A percentile compares a stretch with the other conserved stretches of the same genome.
These are phyloP conservation scores for Karstenula rhodostoma DNA, from an alignment of 2,329 filamentous ascomycete genomes.

Conservation along the genomic window DNA sequence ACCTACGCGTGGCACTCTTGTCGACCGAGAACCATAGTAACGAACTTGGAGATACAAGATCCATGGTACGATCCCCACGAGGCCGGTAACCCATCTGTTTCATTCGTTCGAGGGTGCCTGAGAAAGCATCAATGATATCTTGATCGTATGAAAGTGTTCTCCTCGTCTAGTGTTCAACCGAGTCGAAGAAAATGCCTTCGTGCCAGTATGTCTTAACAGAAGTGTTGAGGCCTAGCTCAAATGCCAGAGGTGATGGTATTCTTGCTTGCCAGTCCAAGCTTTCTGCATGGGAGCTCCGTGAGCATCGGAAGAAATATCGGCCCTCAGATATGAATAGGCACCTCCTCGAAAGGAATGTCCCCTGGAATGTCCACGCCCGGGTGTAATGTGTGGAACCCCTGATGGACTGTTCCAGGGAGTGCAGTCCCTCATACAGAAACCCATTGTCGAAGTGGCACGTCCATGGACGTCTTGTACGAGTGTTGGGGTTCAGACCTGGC, in stretches of 20 bases:
- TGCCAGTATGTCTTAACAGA: not conserved
- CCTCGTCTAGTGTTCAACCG: not conserved
- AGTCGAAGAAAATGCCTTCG: not conserved
- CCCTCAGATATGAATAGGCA: slow-evolving; percentile 4
- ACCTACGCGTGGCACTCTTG: not conserved
- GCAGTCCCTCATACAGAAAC: not conserved
- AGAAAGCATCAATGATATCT: slow-evolving; percentile 4
- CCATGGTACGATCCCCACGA: not conserved
- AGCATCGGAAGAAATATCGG: not conserved
- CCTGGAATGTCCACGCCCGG: slow-evolving; percentile 1
- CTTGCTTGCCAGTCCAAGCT: not conserved
- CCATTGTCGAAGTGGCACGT: not conserved
- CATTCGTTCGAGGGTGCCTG: not conserved
- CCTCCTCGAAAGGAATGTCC: not conserved
- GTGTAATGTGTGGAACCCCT: not conserved
- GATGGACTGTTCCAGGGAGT: not conserved
- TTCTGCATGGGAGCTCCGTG: not conserved
- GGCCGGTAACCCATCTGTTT: slow-evolving; percentile 2
- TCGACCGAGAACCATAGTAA: not conserved
- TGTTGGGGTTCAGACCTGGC: not conserved
- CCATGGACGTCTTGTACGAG: not conserved
- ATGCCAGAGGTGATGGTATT: not conserved
- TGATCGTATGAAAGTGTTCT: slow-evolving; percentile 3
- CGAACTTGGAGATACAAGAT: not conserved
- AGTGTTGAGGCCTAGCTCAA: not conserved